Evolutionary conservation across 176 grass and related monocot genomes (phyloP).

Genomic region (barley (Hordeum vulgare)): MorexV3_pseudomolecules_assembly NC_058521.1:75225168-75225667

Average conservation of each 20-base stretch:
- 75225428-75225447: not conserved
- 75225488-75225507: not conserved
- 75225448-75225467: not conserved
- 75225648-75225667: not conserved
- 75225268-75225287: not conserved
- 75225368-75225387: not conserved
- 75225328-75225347: not conserved
- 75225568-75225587: not conserved
- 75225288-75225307: too few relatives aligned
- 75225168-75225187: too few relatives aligned
- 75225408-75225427: not conserved
- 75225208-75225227: too few relatives aligned
- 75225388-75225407: not conserved
- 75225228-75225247: too few relatives aligned
- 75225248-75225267: too few relatives aligned
- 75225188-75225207: too few relatives aligned
- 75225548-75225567: not conserved
- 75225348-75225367: not conserved
- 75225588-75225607: not conserved
- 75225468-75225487: not conserved
- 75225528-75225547: not conserved
- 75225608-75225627: not conserved
- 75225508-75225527: not conserved
- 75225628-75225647: not conserved
- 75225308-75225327: not conserved